A percentile compares a stretch with the other conserved stretches of the same genome.
Conservation (phyloP, 139 green algal species). For the Auxenochlorella pyrenoidosa region DNA sequence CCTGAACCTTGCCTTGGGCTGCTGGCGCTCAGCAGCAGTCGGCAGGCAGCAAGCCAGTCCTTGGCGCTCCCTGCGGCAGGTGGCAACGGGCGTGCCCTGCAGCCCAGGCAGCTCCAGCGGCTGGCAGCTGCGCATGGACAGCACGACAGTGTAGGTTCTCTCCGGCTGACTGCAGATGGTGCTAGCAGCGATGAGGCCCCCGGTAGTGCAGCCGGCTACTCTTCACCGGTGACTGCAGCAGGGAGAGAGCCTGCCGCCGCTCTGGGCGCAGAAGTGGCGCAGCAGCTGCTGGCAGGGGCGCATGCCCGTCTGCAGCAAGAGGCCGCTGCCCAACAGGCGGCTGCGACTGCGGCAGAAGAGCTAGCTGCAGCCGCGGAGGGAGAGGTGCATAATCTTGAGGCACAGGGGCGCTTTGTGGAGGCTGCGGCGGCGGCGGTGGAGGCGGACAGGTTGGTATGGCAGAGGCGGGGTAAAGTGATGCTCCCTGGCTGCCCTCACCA, state of each 20-base stretch:
- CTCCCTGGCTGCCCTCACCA: background rate
- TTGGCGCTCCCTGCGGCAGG: no score
- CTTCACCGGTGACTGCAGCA: background rate
- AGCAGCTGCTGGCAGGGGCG: background rate
- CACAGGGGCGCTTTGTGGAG: background rate
- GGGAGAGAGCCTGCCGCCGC: background rate
- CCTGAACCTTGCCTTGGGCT: no score
- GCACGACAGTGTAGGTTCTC: slow-evolving; percentile 7
- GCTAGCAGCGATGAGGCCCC: background rate
- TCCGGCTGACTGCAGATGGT: background rate
- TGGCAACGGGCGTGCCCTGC: background rate
- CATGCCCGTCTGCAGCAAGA: background rate
- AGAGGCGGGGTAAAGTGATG: background rate
- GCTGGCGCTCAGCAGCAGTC: background rate
- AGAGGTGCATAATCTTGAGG: background rate
- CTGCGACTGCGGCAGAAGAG: background rate
- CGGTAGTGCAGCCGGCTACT: background rate
- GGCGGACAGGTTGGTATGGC: background rate
- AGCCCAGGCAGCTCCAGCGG: background rate
- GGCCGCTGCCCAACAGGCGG: background rate
- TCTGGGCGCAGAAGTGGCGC: background rate
- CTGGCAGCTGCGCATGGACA: background rate
- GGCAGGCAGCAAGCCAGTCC: background rate
- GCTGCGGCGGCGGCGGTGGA: background rate
- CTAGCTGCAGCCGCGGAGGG: background rate